Evolutionary conservation across 129 eudicot genomes (phyloP).

Genomic region (Kitagawia praeruptora): DNA sequence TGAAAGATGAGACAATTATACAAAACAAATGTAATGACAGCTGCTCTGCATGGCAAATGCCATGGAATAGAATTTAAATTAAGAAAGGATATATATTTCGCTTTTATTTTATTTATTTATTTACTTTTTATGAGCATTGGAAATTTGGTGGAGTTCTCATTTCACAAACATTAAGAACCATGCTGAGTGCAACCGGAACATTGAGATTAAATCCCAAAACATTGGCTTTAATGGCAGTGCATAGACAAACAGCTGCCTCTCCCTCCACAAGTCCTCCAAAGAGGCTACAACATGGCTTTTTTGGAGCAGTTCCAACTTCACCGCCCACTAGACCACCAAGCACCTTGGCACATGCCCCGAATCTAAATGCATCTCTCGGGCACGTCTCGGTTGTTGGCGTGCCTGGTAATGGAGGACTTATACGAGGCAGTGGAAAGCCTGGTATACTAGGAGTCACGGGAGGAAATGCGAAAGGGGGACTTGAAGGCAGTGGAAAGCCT

Average conservation of each 20-base stretch:
- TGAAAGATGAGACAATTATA: neutral
- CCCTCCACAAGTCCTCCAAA: conserved; percentile 50
- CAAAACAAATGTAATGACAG: neutral
- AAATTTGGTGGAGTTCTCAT: conserved; percentile 50
- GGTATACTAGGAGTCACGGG: neutral
- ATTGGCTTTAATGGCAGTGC: conserved; percentile 81
- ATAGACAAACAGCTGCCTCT: conserved; percentile 84
- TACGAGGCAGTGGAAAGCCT: neutral
- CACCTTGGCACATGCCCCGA: conserved; percentile 45
- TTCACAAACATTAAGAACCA: conserved; percentile 53
- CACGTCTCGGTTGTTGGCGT: conserved; percentile 24
- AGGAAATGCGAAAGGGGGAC: conserved; percentile 14
- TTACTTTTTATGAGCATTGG: conserved; percentile 22
- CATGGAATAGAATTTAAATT: neutral
- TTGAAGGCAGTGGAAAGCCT: neutral
- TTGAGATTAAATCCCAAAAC: conserved; percentile 55
- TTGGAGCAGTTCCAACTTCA: conserved; percentile 46
- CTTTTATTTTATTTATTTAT: no score
- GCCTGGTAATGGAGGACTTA: conserved; percentile 12
- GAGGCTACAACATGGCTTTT: conserved; percentile 59
- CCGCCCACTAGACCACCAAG: conserved; percentile 32
- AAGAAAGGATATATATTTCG: neutral
- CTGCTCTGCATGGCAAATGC: neutral
- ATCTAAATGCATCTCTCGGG: conserved; percentile 50
- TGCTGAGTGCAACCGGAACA: conserved; percentile 45